These are phyloP conservation scores for Sonneratia alba DNA, from an alignment of 345 rosid species.

Conservation along the genomic window DNA sequence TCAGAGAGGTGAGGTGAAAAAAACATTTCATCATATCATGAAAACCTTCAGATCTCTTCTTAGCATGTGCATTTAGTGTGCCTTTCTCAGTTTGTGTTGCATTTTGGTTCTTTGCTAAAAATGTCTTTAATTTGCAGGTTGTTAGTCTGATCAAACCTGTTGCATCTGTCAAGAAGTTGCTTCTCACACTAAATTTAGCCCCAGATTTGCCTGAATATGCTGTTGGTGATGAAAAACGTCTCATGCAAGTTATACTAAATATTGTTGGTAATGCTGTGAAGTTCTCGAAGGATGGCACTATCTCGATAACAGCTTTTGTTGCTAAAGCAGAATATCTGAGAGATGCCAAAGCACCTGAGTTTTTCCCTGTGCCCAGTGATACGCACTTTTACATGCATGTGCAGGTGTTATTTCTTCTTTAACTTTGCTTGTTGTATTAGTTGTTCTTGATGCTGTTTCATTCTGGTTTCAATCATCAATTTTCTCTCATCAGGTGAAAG, in stretches of 20 bases:
- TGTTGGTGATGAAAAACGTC: conserved; percentile 84
- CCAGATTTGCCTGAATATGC: conserved; percentile 84
- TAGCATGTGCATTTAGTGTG: background rate
- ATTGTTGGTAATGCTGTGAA: conserved; percentile 95
- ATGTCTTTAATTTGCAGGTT: conserved; percentile 41
- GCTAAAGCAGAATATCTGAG: conserved; percentile 57
- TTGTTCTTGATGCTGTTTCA: background rate
- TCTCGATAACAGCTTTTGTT: conserved; percentile 63
- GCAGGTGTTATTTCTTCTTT: conserved; percentile 46
- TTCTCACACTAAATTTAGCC: conserved; percentile 56
- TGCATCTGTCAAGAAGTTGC: conserved; percentile 76
- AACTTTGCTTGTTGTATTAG: background rate
- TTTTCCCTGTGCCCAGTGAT: conserved; percentile 52
- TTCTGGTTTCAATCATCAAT: conserved; percentile 2
- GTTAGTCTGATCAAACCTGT: conserved; percentile 83
- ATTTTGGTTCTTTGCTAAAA: conserved; percentile 1
- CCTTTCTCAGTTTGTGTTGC: background rate
- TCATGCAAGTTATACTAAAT: conserved; percentile 76
- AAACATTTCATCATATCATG: background rate
- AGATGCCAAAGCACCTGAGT: conserved; percentile 59
- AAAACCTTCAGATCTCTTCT: background rate
- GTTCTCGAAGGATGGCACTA: conserved; percentile 81
- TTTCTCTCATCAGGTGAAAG: conserved; percentile 62
- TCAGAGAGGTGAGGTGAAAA: conserved; percentile 53
- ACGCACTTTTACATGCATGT: conserved; percentile 75